Percentiles rank a stretch among this genome's conserved stretches.
Evolutionary conservation across 2,329 filamentous ascomycete species (phyloP).

Genomic region (Calonectria montana): DNA sequence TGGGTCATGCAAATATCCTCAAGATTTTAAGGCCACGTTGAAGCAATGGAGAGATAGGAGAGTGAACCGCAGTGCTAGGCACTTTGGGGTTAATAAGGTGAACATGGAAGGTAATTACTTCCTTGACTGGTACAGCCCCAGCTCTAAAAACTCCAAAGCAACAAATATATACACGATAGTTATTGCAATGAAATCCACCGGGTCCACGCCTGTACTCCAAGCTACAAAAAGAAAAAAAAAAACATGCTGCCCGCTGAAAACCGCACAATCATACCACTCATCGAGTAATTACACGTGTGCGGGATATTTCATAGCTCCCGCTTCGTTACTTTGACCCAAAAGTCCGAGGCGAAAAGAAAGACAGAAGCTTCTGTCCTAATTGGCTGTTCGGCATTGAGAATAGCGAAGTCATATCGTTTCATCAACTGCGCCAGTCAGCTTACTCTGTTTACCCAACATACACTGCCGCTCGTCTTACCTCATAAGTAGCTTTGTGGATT

Average conservation of each 20-base stretch:
- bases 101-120: not conserved
- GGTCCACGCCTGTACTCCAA: not conserved
- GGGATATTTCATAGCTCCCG: slow-evolving; percentile 11
- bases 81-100: not conserved
- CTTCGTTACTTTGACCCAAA: slow-evolving; percentile 48
- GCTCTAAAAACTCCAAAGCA: not conserved
- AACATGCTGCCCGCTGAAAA: not conserved
- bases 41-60: not conserved
- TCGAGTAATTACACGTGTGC: not conserved
- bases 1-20: not conserved
- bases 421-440: slow-evolving; percentile 37
- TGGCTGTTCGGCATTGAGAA: slow-evolving; percentile 47
- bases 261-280: not conserved
- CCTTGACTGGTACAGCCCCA: not conserved
- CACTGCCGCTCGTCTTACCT: slow-evolving; percentile 49
- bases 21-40: not conserved
- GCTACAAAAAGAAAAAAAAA: not conserved
- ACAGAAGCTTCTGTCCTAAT: slow-evolving; percentile 49
- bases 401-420: slow-evolving; percentile 47
- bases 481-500: slow-evolving; percentile 59
- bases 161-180: not conserved
- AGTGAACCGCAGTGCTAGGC: too few species aligned
- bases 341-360: slow-evolving; percentile 50
- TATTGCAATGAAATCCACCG: not conserved
- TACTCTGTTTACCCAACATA: not conserved